A percentile compares a stretch with the other conserved stretches of the same genome.
Conservation (phyloP, 345 rosid species). For the Eucalyptus polyanthemos region DNA sequence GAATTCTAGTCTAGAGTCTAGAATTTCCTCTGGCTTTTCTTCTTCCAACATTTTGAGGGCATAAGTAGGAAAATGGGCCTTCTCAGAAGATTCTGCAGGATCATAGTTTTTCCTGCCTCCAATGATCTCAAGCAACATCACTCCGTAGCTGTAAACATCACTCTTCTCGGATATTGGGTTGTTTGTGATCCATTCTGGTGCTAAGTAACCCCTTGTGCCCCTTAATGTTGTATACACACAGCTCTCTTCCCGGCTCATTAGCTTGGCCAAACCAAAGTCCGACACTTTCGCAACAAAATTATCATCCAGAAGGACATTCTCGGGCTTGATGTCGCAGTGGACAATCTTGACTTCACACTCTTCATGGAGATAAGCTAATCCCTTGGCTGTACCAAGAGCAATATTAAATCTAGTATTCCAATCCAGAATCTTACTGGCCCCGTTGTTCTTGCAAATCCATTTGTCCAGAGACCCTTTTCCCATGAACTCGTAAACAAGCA, state of each 20-base stretch:
- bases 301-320: slow-evolving; percentile 31
- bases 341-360: slow-evolving; percentile 29
- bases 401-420: slow-evolving; percentile 27
- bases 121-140: too few relatives aligned
- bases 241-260: slow-evolving; percentile 30
- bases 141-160: too few relatives aligned
- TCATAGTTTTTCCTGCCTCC: too few relatives aligned
- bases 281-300: slow-evolving; percentile 27
- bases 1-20: too few relatives aligned
- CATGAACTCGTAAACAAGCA: too few relatives aligned
- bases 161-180: neutral
- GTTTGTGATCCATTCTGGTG: slow-evolving; percentile 44
- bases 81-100: too few relatives aligned
- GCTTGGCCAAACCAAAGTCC: slow-evolving; percentile 35
- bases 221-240: slow-evolving; percentile 24
- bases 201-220: slow-evolving; percentile 46
- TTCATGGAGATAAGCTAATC: slow-evolving; percentile 33
- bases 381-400: slow-evolving; percentile 25
- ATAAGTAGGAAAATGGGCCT: too few relatives aligned
- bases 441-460: neutral
- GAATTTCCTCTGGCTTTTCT: too few relatives aligned
- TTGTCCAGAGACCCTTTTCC: too few relatives aligned
- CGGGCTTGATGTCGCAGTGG: slow-evolving; percentile 33
- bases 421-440: slow-evolving; percentile 2
- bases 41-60: too few relatives aligned